Percentiles rank a stretch among this genome's conserved stretches.
Evolutionary conservation across 2,329 filamentous ascomycete species (phyloP).

Genomic region (Xylaria sp.): DNA sequence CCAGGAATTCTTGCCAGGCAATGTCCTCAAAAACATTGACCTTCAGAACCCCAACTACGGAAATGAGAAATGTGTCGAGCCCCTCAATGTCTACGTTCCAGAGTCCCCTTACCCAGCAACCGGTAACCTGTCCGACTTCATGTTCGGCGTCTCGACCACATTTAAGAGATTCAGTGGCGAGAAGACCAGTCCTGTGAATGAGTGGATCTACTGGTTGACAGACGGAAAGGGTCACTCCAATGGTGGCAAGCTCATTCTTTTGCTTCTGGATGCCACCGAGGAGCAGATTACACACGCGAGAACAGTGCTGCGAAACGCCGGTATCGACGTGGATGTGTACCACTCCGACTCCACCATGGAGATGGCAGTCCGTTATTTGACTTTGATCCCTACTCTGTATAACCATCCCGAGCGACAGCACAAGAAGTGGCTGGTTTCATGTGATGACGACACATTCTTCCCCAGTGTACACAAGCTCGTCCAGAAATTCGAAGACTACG

Average conservation of each 20-base stretch:
- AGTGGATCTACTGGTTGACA: conserved; percentile 71
- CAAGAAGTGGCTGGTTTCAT: conserved; percentile 70
- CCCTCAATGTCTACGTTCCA: conserved; percentile 63
- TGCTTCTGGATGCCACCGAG: conserved; percentile 64
- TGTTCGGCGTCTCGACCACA: conserved; percentile 70
- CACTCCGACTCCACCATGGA: conserved; percentile 63
- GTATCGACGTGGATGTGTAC: conserved; percentile 68
- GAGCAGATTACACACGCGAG: conserved; percentile 62
- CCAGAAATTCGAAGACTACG: conserved; percentile 62
- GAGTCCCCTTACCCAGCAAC: conserved; percentile 61
- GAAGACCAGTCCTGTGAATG: conserved; percentile 64
- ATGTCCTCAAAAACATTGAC: conserved; percentile 60
- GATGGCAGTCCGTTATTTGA: conserved; percentile 69
- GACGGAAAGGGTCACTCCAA: conserved; percentile 66
- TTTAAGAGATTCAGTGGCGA: conserved; percentile 65
- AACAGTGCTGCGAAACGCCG: conserved; percentile 58
- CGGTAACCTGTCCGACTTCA: conserved; percentile 66
- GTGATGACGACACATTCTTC: conserved; percentile 75
- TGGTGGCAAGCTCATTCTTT: conserved; percentile 65
- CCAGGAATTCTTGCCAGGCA: conserved; percentile 59
- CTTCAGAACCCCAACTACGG: conserved; percentile 56
- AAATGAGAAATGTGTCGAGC: conserved; percentile 59
- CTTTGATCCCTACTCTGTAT: conserved; percentile 65
- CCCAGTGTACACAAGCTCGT: conserved; percentile 66
- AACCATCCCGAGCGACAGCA: conserved; percentile 59